Conservation (phyloP, 495 filamentous ascomycete genomes). For the Neurospora sp. region DNA sequence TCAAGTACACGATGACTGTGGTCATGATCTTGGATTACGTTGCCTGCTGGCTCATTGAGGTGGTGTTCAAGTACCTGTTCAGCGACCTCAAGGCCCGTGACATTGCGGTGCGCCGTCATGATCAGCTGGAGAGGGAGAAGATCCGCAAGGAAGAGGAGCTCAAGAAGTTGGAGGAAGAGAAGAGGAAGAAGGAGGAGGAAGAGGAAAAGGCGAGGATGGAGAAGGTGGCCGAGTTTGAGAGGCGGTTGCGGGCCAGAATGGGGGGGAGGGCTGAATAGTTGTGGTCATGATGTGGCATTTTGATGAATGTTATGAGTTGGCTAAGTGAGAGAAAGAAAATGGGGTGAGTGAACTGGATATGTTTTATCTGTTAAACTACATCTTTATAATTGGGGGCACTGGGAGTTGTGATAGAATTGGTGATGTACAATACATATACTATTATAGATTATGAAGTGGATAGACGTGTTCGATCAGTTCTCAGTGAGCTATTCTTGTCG, state of each 20-base stretch:
- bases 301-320: background rate
- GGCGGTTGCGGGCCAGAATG: slow-evolving; percentile 26
- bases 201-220: slow-evolving; percentile 21
- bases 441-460: background rate
- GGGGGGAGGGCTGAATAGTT: slow-evolving; percentile 17
- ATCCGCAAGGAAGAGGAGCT: slow-evolving; percentile 54
- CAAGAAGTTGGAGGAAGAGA: slow-evolving; percentile 41
- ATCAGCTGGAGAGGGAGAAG: slow-evolving; percentile 75
- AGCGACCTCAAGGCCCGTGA: slow-evolving; percentile 92
- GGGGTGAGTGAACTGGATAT: background rate
- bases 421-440: background rate
- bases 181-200: slow-evolving; percentile 38
- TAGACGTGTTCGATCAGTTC: background rate
- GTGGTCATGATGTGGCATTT: slow-evolving; percentile 13
- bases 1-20: slow-evolving; percentile 76
- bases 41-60: slow-evolving; percentile 84
- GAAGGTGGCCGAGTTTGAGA: slow-evolving; percentile 42
- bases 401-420: background rate
- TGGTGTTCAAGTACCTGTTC: slow-evolving; percentile 74
- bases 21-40: slow-evolving; percentile 85
- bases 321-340: background rate
- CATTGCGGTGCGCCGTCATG: slow-evolving; percentile 75
- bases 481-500: background rate
- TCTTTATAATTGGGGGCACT: background rate
- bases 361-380: background rate